Evolutionary conservation across 495 filamentous ascomycete genomes (phyloP), one percentile per base, ranked within the genome.

Genomic region (Penicillium atrosanguineum): DNA sequence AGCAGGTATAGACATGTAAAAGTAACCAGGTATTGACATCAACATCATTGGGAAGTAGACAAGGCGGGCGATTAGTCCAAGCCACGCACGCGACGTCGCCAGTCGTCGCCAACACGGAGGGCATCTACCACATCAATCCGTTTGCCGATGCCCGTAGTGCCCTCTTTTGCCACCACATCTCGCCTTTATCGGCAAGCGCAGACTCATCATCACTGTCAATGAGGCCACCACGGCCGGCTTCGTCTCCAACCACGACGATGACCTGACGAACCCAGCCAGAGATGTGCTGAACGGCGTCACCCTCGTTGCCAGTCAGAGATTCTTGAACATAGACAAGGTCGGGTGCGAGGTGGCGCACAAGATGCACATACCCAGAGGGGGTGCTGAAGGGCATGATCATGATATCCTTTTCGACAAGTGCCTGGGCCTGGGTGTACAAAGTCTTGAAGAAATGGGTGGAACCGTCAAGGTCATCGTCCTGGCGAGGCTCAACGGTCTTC

Each of bases 311-410:
- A 36, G 84, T 76, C 20, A 92, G 71, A 21, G 87, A 88, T 57
- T 89, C 86, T 61, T 94, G 89, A 25, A 96, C 78, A 66, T 96
- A 97, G 8, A 95, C 84, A 36, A 90, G 76, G 52, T 91, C 86
- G 3, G 91, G 91, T 16, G 83, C 81, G 15, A 97, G 75, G 61
- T 95, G 90, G 37, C 88, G 86, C 37, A 96, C 77, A 48, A 97
- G 88, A 64, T 93, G 87, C 12, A 91, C 77, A 62, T 90, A 87
- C 40, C 90, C 89, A 18, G 80, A 83, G 21, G 77, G 69, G 6
- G 89, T 88, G 12, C 86, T 93, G 68, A 96, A 97, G 3, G 90
- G 89, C 69, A 97, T 81, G 50, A 97, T 85, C 82, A 89, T 88
- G 52, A 74, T 87, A 11, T 91, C 86, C 57, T 89, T 90, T 52